phyloP scores from a whole-genome alignment of 2,329 filamentous ascomycete genomes.

The Akanthomyces muscarius region DNA sequence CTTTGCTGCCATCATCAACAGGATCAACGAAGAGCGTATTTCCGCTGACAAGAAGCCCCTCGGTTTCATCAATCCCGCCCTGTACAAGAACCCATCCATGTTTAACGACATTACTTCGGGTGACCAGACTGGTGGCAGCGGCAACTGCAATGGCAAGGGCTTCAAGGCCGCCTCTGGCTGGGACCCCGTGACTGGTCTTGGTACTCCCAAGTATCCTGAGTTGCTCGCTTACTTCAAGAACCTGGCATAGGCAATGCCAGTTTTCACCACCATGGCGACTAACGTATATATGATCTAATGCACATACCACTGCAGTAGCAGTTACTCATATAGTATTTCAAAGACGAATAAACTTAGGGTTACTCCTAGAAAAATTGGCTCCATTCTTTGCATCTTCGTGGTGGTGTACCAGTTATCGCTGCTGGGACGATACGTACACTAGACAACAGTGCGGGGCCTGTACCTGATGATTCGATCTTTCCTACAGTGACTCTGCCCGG shows the following conservation, averaged over 20 bases:
- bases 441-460: too few species aligned
- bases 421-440: too few species aligned
- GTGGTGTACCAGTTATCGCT: too few species aligned
- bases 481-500: too few species aligned
- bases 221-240: conserved; percentile 9
- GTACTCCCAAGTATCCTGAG: conserved; percentile 16
- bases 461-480: too few species aligned
- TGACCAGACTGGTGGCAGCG: background rate
- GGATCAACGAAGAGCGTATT: conserved; percentile 21
- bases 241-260: background rate
- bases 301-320: too few species aligned
- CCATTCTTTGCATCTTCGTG: too few species aligned
- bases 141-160: background rate
- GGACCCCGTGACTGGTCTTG: conserved; percentile 17
- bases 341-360: too few species aligned
- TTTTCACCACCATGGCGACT: background rate
- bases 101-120: conserved; percentile 10
- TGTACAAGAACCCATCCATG: conserved; percentile 17
- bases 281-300: background rate
- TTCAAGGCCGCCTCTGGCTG: conserved; percentile 11
- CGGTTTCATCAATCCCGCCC: conserved; percentile 29
- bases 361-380: too few species aligned
- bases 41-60: conserved; percentile 33
- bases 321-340: too few species aligned
- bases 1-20: conserved; percentile 20